Evolutionary conservation across 345 rosid genomes (phyloP).

Genomic region (Populus euphratica): DNA sequence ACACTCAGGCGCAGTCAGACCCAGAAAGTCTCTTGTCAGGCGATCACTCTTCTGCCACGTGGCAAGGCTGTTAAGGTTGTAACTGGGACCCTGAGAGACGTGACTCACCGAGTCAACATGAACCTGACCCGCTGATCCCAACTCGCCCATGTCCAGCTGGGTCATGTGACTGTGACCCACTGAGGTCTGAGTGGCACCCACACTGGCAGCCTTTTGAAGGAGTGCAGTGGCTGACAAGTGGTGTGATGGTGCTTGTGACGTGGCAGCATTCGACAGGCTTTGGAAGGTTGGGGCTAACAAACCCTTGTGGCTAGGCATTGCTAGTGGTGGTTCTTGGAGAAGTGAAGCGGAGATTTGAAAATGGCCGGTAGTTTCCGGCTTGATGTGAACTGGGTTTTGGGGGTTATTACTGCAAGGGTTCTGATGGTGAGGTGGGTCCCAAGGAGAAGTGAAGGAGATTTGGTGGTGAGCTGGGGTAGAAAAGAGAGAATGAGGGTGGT

Average conservation of each 20-base stretch:
- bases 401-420: conserved; percentile 34
- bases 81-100: conserved; percentile 29
- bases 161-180: conserved; percentile 32
- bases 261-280: conserved; percentile 27
- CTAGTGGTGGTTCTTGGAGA: conserved; percentile 22
- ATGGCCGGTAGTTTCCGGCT: conserved; percentile 39
- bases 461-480: conserved; percentile 27
- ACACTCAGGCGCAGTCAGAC: conserved; percentile 36
- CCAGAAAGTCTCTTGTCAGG: conserved; percentile 77
- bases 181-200: conserved; percentile 40
- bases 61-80: conserved; percentile 29
- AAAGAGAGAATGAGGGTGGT: conserved; percentile 21
- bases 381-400: conserved; percentile 26
- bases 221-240: conserved; percentile 88
- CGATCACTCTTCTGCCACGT: conserved; percentile 65
- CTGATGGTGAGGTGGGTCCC: conserved; percentile 30
- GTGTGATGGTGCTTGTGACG: conserved; percentile 28
- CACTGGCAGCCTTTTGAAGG: conserved; percentile 75
- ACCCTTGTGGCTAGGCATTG: conserved; percentile 13
- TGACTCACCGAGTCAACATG: conserved; percentile 19
- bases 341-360: conserved; percentile 27
- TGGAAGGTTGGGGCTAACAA: conserved; percentile 34
- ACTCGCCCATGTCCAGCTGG: conserved; percentile 31
- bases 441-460: conserved; percentile 25
- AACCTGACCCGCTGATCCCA: neutral